phyloP scores from a whole-genome alignment of 2,329 filamentous ascomycete species.

The Sclerotinia spermophila region DNA sequence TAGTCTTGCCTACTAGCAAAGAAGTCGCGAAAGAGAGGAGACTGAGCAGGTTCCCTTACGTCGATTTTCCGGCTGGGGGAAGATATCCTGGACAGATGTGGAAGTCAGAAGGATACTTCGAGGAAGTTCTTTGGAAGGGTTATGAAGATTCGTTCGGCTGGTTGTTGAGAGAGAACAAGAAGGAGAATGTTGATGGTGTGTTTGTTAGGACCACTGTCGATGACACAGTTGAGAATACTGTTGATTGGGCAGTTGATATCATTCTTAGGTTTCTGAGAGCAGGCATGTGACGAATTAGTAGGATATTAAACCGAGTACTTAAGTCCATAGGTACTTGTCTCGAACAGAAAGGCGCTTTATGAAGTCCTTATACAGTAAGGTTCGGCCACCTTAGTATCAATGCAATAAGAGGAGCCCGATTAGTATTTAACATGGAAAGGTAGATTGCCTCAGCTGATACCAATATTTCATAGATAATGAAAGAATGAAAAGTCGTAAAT shows the following conservation, averaged over 20 bases:
- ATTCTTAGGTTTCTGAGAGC: constrained; percentile 9
- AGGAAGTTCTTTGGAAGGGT: constrained; percentile 31
- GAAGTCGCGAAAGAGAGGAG: constrained; percentile 21
- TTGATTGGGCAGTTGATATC: constrained; percentile 24
- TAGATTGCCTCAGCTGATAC: neutral
- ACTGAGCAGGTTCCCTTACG: constrained; percentile 22
- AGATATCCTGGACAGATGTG: constrained; percentile 30
- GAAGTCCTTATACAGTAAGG: neutral
- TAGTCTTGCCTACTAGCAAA: constrained; percentile 27
- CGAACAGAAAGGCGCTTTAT: neutral
- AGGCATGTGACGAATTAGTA: neutral
- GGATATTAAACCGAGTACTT: neutral
- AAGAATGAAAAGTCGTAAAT: neutral
- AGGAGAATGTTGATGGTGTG: constrained; percentile 14
- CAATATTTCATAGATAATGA: neutral
- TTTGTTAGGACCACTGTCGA: constrained; percentile 18
- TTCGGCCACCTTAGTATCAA: neutral
- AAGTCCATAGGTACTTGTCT: neutral
- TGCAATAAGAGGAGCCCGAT: too few species aligned
- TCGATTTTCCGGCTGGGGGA: constrained; percentile 21
- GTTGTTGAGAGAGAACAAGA: constrained; percentile 19
- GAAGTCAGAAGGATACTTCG: constrained; percentile 35
- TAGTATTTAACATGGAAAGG: neutral
- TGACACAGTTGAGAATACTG: constrained; percentile 22
- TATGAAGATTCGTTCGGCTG: constrained; percentile 23